phyloP scores from a whole-genome alignment of 1,284 basidiomycete species.

The Cryptococcus jaspeensis region DNA sequence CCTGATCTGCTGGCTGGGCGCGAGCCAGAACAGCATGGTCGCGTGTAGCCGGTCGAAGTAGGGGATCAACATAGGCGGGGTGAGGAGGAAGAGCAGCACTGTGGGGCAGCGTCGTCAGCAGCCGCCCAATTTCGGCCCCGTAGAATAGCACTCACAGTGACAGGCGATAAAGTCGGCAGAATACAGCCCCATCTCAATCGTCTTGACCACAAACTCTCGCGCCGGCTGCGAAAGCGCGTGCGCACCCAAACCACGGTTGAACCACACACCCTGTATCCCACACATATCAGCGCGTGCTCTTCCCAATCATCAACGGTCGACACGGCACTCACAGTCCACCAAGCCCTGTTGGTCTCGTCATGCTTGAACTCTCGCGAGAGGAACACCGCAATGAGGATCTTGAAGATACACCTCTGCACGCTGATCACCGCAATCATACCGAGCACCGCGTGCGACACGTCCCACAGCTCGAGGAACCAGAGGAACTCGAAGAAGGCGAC shows the following conservation, averaged over 20 bases:
- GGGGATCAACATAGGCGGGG: constrained; percentile 78
- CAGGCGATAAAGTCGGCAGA: constrained; percentile 67
- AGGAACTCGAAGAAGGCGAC: constrained; percentile 90
- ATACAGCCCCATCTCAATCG: constrained; percentile 93
- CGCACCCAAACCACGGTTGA: constrained; percentile 81
- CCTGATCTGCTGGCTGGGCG: constrained; percentile 78
- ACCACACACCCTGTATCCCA: constrained; percentile 69
- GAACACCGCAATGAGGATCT: constrained; percentile 86
- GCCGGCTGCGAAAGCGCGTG: constrained; percentile 90
- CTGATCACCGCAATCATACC: constrained; percentile 82
- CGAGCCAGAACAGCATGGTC: constrained; percentile 68
- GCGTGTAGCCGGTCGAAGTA: constrained; percentile 85
- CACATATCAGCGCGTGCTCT: neutral
- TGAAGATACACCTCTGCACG: constrained; percentile 87
- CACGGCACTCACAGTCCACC: constrained; percentile 68
- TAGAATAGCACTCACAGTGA: constrained; percentile 43
- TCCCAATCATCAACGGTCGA: neutral
- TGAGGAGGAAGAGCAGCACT: constrained; percentile 70
- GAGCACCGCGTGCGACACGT: constrained; percentile 83
- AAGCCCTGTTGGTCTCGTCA: constrained; percentile 93
- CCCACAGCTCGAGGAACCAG: constrained; percentile 62
- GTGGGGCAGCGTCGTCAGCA: constrained; percentile 11
- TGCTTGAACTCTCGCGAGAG: constrained; percentile 95
- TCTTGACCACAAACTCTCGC: constrained; percentile 92
- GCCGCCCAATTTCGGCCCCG: no score